These are phyloP conservation scores for Spergularia marina DNA, from an alignment of 148 eudicot genomes.

Conservation along the genomic window DNA sequence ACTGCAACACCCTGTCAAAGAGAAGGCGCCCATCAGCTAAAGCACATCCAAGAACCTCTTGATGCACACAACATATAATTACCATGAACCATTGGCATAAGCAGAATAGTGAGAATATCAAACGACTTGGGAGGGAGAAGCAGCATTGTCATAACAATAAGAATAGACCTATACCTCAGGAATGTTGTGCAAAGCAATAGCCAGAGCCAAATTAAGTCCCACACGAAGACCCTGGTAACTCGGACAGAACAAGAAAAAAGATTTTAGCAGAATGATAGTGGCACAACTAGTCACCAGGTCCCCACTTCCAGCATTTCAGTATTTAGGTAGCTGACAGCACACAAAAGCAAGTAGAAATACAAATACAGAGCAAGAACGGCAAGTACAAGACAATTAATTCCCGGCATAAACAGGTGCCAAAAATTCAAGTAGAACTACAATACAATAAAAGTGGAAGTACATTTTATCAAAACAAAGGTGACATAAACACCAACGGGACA, in stretches of 20 bases:
- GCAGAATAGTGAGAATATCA: not conserved
- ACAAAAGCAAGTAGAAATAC: not conserved
- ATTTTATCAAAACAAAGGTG: too few relatives aligned
- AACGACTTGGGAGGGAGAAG: not conserved
- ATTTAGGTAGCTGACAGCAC: not conserved
- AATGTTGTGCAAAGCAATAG: conserved; percentile 95
- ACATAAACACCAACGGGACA: too few relatives aligned
- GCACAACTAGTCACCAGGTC: not conserved
- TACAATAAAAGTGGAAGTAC: not conserved
- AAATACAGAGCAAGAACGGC: not conserved
- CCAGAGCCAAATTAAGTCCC: conserved; percentile 91
- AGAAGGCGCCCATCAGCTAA: conserved; percentile 12
- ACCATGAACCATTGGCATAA: not conserved
- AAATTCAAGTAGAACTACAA: not conserved
- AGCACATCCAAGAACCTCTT: conserved; percentile 3
- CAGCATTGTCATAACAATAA: not conserved
- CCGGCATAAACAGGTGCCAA: not conserved
- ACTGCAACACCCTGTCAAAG: conserved; percentile 88
- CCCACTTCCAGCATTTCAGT: not conserved
- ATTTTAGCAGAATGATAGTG: not conserved
- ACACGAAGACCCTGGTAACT: conserved; percentile 83
- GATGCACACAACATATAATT: not conserved
- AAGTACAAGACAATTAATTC: not conserved
- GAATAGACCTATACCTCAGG: conserved; percentile 65
- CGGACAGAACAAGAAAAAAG: conserved; percentile 10